Evolutionary conservation across 2,329 filamentous ascomycete species (phyloP).

Genomic region (Neofusicoccum ribis): DNA sequence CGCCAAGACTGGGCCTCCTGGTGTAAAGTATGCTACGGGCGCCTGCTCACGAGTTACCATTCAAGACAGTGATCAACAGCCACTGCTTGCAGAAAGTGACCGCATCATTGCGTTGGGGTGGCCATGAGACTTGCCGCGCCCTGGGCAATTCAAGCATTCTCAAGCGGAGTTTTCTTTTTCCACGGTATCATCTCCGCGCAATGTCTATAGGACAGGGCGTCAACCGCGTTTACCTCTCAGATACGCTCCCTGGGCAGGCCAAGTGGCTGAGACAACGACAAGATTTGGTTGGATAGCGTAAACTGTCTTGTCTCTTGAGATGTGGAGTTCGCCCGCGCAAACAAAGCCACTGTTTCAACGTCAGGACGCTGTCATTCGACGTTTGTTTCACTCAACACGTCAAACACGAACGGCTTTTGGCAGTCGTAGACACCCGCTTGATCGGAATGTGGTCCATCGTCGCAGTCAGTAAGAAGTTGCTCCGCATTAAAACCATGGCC

Average conservation of each 20-base stretch:
- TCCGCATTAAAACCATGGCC: not conserved
- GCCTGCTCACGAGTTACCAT: not conserved
- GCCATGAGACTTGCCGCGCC: not conserved
- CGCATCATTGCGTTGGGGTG: not conserved
- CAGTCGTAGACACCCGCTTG: not conserved
- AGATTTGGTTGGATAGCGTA: not conserved
- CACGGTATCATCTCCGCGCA: too few relatives aligned
- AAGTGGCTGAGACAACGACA: not conserved
- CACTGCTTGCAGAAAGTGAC: not conserved
- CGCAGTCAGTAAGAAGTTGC: not conserved
- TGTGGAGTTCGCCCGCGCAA: not conserved
- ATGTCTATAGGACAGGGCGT: too few relatives aligned
- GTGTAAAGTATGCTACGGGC: not conserved
- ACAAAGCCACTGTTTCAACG: not conserved
- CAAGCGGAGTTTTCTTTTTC: not conserved
- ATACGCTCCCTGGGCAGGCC: not conserved
- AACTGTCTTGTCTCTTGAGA: not conserved
- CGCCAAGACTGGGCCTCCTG: not conserved
- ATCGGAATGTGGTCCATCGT: not conserved
- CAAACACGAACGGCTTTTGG: not conserved
- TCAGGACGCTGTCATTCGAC: not conserved
- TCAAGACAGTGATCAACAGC: not conserved
- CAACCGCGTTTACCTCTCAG: not conserved
- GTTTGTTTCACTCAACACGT: not conserved
- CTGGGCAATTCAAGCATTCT: not conserved